Evolutionary conservation across 345 rosid genomes (phyloP).

Genomic region (Conringia planisiliqua): DNA sequence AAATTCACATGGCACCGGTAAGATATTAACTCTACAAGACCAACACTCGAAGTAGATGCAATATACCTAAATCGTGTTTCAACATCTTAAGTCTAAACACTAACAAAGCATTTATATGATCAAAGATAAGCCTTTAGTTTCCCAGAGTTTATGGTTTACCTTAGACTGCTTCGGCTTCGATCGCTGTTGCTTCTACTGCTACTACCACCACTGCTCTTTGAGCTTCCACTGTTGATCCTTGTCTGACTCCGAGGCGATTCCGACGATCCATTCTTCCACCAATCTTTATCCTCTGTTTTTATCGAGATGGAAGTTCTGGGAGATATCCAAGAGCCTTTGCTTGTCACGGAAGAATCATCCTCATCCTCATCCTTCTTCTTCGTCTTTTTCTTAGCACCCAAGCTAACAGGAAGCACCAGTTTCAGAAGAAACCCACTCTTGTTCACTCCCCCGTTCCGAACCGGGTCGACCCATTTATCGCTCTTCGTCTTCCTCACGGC

Average conservation of each 20-base stretch:
- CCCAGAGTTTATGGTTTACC: constrained; percentile 32
- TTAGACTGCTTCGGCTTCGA: constrained; percentile 30
- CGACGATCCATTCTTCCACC: constrained; percentile 59
- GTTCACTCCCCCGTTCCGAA: constrained; percentile 45
- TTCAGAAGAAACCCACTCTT: constrained; percentile 70
- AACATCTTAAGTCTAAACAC: not conserved
- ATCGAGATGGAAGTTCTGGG: constrained; percentile 44
- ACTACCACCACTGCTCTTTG: constrained; percentile 45
- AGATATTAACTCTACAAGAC: not conserved
- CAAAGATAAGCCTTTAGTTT: not conserved
- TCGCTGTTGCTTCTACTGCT: constrained; percentile 48
- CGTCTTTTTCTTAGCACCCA: constrained; percentile 43
- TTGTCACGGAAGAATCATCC: constrained; percentile 20
- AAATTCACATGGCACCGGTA: not conserved
- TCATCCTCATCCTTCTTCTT: constrained; percentile 38
- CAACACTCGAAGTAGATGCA: not conserved
- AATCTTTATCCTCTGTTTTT: constrained; percentile 52
- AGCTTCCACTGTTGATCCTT: constrained; percentile 38
- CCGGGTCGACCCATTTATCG: constrained; percentile 30
- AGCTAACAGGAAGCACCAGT: constrained; percentile 60
- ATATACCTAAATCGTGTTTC: not conserved
- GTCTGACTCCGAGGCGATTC: constrained; percentile 42
- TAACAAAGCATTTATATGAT: not conserved
- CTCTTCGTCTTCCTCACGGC: constrained; percentile 30
- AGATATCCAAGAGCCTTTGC: constrained; percentile 30